These are phyloP conservation scores for Allantophomopsis cytisporea DNA, from an alignment of 2,329 filamentous ascomycete genomes.

Conservation along the genomic window DNA sequence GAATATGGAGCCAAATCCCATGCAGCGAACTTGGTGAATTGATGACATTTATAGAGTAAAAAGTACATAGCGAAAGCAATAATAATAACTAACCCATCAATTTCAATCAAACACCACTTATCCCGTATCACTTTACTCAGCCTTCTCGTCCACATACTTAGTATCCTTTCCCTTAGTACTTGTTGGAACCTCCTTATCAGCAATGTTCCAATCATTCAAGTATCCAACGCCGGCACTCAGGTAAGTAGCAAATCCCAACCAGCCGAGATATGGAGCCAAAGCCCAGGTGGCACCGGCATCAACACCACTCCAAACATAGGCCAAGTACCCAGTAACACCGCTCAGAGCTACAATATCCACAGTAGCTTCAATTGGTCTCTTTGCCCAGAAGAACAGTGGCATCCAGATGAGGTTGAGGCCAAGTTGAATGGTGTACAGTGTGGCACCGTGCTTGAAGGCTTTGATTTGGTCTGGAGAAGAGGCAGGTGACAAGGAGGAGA, in stretches of 20 bases:
- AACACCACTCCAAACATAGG: constrained; percentile 62
- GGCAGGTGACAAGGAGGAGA: constrained; percentile 41
- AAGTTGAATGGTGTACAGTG: constrained; percentile 76
- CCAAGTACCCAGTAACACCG: constrained; percentile 59
- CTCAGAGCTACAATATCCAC: constrained; percentile 62
- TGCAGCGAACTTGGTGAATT: no score
- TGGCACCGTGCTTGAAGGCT: constrained; percentile 54
- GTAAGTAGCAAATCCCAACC: constrained; percentile 82
- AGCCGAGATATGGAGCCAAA: constrained; percentile 70
- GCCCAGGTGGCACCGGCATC: constrained; percentile 62
- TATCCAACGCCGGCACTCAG: constrained; percentile 57
- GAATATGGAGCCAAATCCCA: no score
- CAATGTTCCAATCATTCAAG: constrained; percentile 55
- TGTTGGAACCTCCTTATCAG: constrained; percentile 16
- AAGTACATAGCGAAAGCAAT: no score
- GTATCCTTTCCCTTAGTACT: constrained; percentile 11
- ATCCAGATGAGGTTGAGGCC: constrained; percentile 81
- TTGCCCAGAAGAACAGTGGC: constrained; percentile 78
- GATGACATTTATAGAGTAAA: no score
- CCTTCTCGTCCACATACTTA: constrained; percentile 18
- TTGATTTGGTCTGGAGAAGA: constrained; percentile 37
- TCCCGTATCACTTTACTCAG: constrained; percentile 2
- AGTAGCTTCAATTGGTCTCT: constrained; percentile 60
- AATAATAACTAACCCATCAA: no score
- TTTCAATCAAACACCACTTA: no score